Evolutionary conservation across 306 rosid species (phyloP).

Genomic region (Dryas drummondii): DNA sequence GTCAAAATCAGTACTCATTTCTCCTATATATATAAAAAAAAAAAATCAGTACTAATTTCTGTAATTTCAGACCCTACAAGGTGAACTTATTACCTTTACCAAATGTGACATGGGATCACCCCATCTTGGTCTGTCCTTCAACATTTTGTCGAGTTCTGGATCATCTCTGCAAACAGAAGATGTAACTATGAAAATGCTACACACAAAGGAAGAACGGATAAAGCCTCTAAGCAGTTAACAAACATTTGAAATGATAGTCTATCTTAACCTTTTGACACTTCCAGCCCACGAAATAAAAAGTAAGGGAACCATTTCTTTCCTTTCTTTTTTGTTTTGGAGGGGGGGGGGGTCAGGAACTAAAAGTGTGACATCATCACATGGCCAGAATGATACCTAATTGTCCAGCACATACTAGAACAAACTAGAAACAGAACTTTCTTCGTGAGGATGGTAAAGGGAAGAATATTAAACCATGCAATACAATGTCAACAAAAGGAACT

Average conservation of each 20-base stretch:
- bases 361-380: background rate
- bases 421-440: background rate
- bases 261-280: background rate
- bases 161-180: conserved; percentile 63
- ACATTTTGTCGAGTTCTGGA: conserved; percentile 70
- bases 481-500: background rate
- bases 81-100: conserved; percentile 62
- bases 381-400: background rate
- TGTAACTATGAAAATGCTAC: conserved; percentile 1
- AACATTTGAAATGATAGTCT: background rate
- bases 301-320: too few relatives aligned
- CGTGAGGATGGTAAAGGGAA: background rate
- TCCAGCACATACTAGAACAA: background rate
- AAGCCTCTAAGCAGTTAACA: background rate
- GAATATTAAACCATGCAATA: background rate
- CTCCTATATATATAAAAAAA: background rate
- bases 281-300: too few relatives aligned
- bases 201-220: background rate
- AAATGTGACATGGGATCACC: conserved; percentile 97
- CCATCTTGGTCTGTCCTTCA: conserved; percentile 80
- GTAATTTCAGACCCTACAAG: conserved; percentile 8
- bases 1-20: conserved; percentile 25
- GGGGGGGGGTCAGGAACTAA: too few relatives aligned
- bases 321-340: too few relatives aligned
- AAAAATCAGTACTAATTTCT: conserved; percentile 18